phyloP scores from a whole-genome alignment of 2,329 filamentous ascomycete genomes.

The Fusarium decemcellulare region DNA sequence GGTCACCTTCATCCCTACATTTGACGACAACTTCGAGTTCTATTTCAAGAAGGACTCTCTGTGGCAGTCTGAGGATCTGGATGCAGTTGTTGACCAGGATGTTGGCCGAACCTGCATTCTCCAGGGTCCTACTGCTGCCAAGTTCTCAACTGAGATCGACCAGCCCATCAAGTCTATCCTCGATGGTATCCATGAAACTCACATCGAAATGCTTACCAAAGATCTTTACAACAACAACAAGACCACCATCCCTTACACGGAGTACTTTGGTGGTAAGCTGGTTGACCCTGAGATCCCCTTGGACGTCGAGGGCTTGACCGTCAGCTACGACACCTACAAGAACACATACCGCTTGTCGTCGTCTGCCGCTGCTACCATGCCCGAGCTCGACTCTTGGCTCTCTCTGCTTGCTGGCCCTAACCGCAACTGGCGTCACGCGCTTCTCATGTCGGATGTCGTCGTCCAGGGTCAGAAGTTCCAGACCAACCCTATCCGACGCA shows the following conservation, averaged over 20 bases:
- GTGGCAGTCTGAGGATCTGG: constrained; percentile 98
- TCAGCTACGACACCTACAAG: constrained; percentile 84
- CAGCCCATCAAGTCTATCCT: constrained; percentile 97
- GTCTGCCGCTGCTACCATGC: constrained; percentile 80
- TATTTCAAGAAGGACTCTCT: constrained; percentile 99
- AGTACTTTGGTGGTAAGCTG: constrained; percentile 95
- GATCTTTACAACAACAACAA: constrained; percentile 86
- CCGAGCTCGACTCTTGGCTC: constrained; percentile 87
- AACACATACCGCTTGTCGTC: constrained; percentile 87
- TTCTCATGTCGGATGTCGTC: constrained; percentile 93
- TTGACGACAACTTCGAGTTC: constrained; percentile 98
- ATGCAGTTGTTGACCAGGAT: constrained; percentile 95
- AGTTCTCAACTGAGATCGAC: constrained; percentile 89
- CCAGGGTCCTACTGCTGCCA: constrained; percentile 93
- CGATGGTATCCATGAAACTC: constrained; percentile 88
- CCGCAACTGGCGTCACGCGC: constrained; percentile 94
- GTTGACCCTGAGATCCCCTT: constrained; percentile 79
- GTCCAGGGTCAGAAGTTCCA: constrained; percentile 98
- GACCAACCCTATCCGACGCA: constrained; percentile 93
- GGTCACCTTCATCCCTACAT: constrained; percentile 93
- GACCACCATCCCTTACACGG: constrained; percentile 83
- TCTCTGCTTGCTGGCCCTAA: constrained; percentile 86
- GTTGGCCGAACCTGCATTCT: constrained; percentile 96
- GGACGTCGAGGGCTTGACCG: constrained; percentile 88
- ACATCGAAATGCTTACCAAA: constrained; percentile 83